Evolutionary conservation across 495 filamentous ascomycete species (phyloP).

Genomic region (Neurospora sp.): DNA sequence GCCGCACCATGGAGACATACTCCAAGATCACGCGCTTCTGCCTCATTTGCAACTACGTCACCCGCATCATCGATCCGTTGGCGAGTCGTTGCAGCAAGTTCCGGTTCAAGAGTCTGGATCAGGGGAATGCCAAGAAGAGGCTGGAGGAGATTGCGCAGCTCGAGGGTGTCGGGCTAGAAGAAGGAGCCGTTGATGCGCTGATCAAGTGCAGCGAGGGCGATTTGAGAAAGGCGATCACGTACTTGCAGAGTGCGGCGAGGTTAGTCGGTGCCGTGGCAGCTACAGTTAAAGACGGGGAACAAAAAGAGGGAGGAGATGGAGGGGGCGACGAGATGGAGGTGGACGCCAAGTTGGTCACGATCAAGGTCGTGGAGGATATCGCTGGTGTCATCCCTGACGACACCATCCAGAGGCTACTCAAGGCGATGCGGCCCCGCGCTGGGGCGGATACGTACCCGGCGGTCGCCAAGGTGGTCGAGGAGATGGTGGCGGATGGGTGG

Average conservation of each 20-base stretch:
- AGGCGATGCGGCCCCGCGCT: constrained; percentile 68
- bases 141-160: constrained; percentile 69
- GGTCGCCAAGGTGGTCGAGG: constrained; percentile 67
- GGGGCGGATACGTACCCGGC: constrained; percentile 57
- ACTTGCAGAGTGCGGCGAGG: constrained; percentile 81
- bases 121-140: constrained; percentile 62
- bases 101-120: constrained; percentile 90
- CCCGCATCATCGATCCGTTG: constrained; percentile 91
- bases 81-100: constrained; percentile 94
- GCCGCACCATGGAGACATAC: constrained; percentile 97
- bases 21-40: constrained; percentile 94
- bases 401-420: constrained; percentile 57
- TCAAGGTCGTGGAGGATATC: constrained; percentile 82
- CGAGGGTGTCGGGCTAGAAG: constrained; percentile 65
- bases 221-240: constrained; percentile 91
- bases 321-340: constrained; percentile 41
- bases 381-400: constrained; percentile 80
- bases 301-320: constrained; percentile 27
- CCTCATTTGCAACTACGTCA: constrained; percentile 97
- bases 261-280: constrained; percentile 53
- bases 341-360: constrained; percentile 55
- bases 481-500: constrained; percentile 96
- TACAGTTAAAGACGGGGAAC: constrained; percentile 7
- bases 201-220: constrained; percentile 88
- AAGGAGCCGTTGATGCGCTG: constrained; percentile 71